Evolutionary conservation across 148 eudicot genomes (phyloP), one percentile per base, ranked within the genome.

Genomic region (Silene latifolia): DNA sequence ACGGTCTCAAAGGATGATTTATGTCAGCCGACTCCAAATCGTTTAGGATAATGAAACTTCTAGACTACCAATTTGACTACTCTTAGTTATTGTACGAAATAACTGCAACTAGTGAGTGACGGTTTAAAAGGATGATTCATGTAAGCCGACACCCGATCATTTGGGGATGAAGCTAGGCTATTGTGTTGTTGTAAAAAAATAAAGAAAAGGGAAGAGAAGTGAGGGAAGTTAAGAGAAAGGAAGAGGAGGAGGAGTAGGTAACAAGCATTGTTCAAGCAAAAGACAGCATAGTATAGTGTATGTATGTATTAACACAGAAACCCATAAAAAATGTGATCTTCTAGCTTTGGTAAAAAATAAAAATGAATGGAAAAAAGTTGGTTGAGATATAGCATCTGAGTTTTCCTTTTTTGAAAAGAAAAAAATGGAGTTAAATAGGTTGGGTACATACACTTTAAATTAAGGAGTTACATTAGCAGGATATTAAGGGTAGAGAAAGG

Each of bases 231-330:
- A 69, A 47, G 32, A 47, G 57, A 39, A 39, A 39, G 73, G 12
- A 72, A 24, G 74, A 78, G 76, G 66, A 15, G 73, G 82, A 78
- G 84, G 83, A 90, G 92, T 82, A 90, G 95, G 88, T 89, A 83
- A 88, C 92, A 90, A 88, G 94, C 91, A 90, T 88, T 83, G 85
- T 80, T 82, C 87, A 85, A 86, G 86, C 84, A 72, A 84, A 70
- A 69, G 58, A 69, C 29, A 69, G n/a, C 35, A 32, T 32, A 32
- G 35, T 32, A 32, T 32, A 29, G 7, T 23, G 54, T 48, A 14
- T 48, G 54, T 48, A 21, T 23, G 24, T 23, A 21, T 39, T 39
- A 39, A 7, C 44, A 39, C 44, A 39, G 39, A 63, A 63, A 63
- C 39, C 67, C 67, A 25, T 63, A 18, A 63, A 25, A 17, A 61